Base-by-base conservation (phyloP, 2,329 filamentous ascomycete genomes). In the Cladosporium sp. region DNA sequence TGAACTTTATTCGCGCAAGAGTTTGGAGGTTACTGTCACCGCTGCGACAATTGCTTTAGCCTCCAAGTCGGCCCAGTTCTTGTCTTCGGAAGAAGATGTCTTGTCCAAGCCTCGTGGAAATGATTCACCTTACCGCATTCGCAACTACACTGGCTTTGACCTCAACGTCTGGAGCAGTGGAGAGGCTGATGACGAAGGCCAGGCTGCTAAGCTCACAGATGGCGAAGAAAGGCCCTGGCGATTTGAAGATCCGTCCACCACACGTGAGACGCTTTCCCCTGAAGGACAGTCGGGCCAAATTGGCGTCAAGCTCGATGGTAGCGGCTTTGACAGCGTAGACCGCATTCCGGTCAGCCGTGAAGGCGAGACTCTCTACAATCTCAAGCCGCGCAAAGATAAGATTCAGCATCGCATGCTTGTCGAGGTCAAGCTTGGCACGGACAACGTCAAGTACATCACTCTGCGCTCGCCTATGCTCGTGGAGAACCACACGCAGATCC, bases 361-460 rank as follows among this genome's bases (percentile, higher is more conserved):
- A 76, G 95, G 95, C 52, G 94, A 99, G 71, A 88, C 87, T 49
- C 74, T 97, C 20, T 99, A 96, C 76, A 90, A 88, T 52, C 81
- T 99, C 47, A 89, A 90, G 60, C 94, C 95, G 2, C 90, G 92
- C 72, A 88, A 91, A 61, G 89, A 96, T 68, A 84, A 89, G 60
- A 82, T 96, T 2, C 82, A 93, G 63, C 95, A 99, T 72, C 88
- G 92, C 20, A 83, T 99, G 17, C 85, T 97, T 22, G 92, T 97
- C 0, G 94, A 99, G 59, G 88, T 99, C 55, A 90, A 85, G 55
- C 82, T 99, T 22, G 94, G 92, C n/a, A 78, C 85, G 0, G 93
- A 99, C 77, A 97, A 97, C 68, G 90, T 99, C 76, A 99, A 99
- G 77, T 95, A 96, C 72, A 95, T 99, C 69, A 99, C 92, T 1